Conservation (phyloP, 1,284 basidiomycete genomes). For the Cryptococcus neoformans region DNA sequence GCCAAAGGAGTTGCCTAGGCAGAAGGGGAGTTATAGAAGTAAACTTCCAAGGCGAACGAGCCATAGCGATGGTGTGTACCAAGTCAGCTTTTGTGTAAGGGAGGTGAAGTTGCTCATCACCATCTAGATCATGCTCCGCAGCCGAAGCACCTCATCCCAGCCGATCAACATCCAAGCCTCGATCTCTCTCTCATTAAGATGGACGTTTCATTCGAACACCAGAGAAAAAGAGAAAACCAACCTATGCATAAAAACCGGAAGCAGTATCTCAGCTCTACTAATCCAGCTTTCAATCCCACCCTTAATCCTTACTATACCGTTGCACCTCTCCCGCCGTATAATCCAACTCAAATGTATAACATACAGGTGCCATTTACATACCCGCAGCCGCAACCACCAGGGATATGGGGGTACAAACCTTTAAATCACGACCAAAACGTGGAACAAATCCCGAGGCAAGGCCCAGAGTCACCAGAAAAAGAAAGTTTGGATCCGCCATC, state of each 20-base stretch:
- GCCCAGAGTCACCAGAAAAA: conserved; percentile 2
- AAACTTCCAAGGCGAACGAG: neutral
- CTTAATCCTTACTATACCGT: conserved; percentile 7
- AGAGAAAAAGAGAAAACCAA: neutral
- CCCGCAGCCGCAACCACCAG: conserved; percentile 11
- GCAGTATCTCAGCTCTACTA: neutral
- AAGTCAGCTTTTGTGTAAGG: too few relatives aligned
- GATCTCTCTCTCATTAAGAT: neutral
- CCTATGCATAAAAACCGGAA: neutral
- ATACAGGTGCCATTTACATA: conserved; percentile 7
- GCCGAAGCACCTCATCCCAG: neutral
- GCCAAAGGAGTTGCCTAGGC: conserved; percentile 11
- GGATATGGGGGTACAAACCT: neutral
- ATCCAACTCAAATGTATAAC: conserved; percentile 12
- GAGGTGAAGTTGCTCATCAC: neutral
- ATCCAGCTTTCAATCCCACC: neutral
- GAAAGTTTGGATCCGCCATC: conserved; percentile 16
- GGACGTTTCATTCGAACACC: neutral
- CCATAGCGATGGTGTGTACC: neutral
- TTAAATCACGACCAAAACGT: neutral
- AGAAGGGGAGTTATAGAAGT: neutral
- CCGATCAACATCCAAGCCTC: neutral
- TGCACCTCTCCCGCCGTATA: conserved; percentile 11
- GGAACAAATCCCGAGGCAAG: neutral
- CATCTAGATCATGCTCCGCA: neutral